Evolutionary conservation across 331 rosid genomes (phyloP), one percentile per base, ranked within the genome.

Genomic region (Acacia concinna): DNA sequence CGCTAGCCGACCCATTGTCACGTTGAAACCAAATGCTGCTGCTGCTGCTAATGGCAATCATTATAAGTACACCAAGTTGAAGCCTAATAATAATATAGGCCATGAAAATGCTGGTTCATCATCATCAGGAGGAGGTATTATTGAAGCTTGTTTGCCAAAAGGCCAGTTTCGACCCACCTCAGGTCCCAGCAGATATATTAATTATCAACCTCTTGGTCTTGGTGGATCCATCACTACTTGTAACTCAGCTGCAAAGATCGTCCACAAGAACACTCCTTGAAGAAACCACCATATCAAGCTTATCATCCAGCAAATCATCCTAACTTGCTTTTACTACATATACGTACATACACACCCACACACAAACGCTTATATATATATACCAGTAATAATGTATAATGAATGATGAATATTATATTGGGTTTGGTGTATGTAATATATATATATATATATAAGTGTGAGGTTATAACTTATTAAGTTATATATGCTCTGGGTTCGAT

Each of bases 91-190:
- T n/a, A n/a, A n/a, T 41, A 70, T 78, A 62, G 85, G 68, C 1
- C 49, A 62, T 49, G 88, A 57, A 30, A 40, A 21, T 21, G 47
- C 8, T 11, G 44, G 20, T 0, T 17, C 18, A 8, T 40, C 44
- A 40, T n/a, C n/a, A n/a, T n/a, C n/a, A 10, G 20, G 31, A 11
- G n/a, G 3, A 56, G 63, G 17, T 21, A 6, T 93, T 8, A 31
- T 93, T 75, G 86, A 89, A 78, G 89, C 79, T 67, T 87, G 98
- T 79, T 73, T 91, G 83, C 98, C 97, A 0, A 93, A 91, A 79
- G 97, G 57, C 2, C 2, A 91, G 67, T 54, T 75, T 80, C 81
- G 76, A 27, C 90, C 74, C 10, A 43, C 86, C 41, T 93, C 97
- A 28, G 92, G 89, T 0, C 98, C 97, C 5, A 91, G 98, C 51